phyloP scores from a whole-genome alignment of 495 filamentous ascomycete species.

The Hyaloscypha bicolor region DNA sequence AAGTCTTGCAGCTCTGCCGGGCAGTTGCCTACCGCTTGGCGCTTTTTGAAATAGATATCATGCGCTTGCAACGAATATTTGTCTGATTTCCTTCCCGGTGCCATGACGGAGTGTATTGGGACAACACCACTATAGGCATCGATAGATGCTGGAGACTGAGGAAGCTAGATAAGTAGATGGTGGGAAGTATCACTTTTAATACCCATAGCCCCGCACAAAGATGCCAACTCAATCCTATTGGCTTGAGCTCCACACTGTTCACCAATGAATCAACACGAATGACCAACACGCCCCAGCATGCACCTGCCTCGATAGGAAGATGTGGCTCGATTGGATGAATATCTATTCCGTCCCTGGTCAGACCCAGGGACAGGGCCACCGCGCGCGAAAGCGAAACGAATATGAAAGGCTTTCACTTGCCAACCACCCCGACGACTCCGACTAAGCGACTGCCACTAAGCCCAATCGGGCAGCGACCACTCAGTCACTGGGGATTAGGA shows the following conservation, averaged over 20 bases:
- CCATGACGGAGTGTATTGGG: background rate
- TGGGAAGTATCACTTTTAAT: no score
- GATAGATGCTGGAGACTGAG: background rate
- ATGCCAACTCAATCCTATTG: background rate
- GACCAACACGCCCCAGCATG: background rate
- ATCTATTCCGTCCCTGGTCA: background rate
- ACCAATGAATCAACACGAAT: background rate
- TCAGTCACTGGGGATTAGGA: no score
- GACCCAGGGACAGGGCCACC: background rate
- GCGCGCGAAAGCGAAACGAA: background rate
- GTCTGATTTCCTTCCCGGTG: background rate
- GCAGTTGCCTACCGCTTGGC: background rate
- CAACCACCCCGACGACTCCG: no score
- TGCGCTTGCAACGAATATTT: background rate
- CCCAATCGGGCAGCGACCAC: no score
- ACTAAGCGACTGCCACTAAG: no score
- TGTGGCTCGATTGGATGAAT: background rate
- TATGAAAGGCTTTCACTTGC: no score
- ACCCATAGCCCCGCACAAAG: no score
- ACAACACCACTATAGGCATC: background rate
- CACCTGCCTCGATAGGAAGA: background rate
- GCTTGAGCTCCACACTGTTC: background rate
- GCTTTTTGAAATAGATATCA: background rate
- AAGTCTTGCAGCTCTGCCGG: background rate
- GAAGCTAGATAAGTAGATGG: background rate